Base-by-base conservation (phyloP, 305 asterid species). In the Fraxinus dipetala region DNA sequence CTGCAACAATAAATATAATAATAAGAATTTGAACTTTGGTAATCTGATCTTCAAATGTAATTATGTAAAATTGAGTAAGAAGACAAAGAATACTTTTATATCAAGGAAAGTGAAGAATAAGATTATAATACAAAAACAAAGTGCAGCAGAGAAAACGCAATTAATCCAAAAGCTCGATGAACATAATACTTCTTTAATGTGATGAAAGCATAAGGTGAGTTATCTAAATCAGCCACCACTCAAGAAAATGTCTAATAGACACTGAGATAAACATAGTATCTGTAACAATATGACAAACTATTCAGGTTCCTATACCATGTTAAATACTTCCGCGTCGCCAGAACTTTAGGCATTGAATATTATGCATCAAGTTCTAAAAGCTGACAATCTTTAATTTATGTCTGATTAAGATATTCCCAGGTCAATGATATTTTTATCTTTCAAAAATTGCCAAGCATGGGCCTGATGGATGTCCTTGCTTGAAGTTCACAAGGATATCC, bases 1-100 rank as follows among this genome's bases (percentile, higher is more conserved):
- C 99, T 96, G 98, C 83, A 81, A 85, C 80, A 86, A 67, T 76
- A 90, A 76, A 82, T 77, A 89, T 81, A 75, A 81, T 8, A 13
- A 80, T 43, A 78, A 72, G 79, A 84, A 67, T 75, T 78, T 18
- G 70, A 48, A 43, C 22, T 75, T 70, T 59, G 48, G 18, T 77
- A 76, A 72, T 10, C 31, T 77, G 61, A 77, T 72, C 24, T 69
- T 78, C 22, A 63, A 22, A 75, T 54, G 26, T 79, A 78, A 74
- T 11, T 28, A 79, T 3, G 59, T 56, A 80, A 51, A 59, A 69
- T 72, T 7, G 67, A 76, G 78, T 26, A 72, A 1, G 65, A 24
- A 80, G 22, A 72, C 28, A 61, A 11, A 6, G 38, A n/a, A 45
- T 34, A 70, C 20, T 36, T 22, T 77, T 77, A 20, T 69, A 38